Conservation (phyloP, 176 grass and related monocot genomes). For the Cenchrus fungigraminus region DNA sequence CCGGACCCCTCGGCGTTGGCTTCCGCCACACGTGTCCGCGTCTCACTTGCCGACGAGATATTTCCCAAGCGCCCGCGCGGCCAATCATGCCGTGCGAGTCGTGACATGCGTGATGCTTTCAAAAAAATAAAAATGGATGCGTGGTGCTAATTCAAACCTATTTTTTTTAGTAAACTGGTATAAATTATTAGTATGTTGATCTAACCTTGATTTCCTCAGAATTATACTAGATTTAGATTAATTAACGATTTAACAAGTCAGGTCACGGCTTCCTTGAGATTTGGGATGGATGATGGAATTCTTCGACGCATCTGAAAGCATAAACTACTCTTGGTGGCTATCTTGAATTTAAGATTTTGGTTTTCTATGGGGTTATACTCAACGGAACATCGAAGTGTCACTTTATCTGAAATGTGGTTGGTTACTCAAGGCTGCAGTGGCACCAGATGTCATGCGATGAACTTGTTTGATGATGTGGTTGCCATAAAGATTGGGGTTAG, state of each 20-base stretch:
- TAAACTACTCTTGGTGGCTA: not conserved
- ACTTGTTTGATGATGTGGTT: not conserved
- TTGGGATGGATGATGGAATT: not conserved
- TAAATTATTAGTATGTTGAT: not conserved
- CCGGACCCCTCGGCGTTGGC: not conserved
- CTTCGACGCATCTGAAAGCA: not conserved
- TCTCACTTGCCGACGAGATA: slow-evolving; percentile 12
- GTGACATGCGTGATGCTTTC: not conserved
- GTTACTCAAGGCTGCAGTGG: slow-evolving; percentile 26
- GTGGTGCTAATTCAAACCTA: not conserved
- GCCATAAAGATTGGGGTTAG: not conserved
- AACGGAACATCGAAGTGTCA: too few relatives aligned
- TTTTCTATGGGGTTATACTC: slow-evolving; percentile 34
- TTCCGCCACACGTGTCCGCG: slow-evolving; percentile 31
- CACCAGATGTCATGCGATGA: slow-evolving; percentile 10
- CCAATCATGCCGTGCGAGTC: not conserved
- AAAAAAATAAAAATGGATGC: too few relatives aligned
- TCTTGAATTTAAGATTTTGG: not conserved
- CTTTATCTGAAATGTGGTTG: too few relatives aligned
- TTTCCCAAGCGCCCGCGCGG: not conserved
- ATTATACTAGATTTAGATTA: not conserved
- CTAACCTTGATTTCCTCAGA: not conserved
- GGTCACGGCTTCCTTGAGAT: not conserved
- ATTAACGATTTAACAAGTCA: not conserved
- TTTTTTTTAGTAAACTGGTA: not conserved